A percentile compares a stretch with the other conserved stretches of the same genome.
These are phyloP conservation scores for Talaromyces thailandensis DNA, from an alignment of 495 filamentous ascomycete genomes.

Conservation along the genomic window DNA sequence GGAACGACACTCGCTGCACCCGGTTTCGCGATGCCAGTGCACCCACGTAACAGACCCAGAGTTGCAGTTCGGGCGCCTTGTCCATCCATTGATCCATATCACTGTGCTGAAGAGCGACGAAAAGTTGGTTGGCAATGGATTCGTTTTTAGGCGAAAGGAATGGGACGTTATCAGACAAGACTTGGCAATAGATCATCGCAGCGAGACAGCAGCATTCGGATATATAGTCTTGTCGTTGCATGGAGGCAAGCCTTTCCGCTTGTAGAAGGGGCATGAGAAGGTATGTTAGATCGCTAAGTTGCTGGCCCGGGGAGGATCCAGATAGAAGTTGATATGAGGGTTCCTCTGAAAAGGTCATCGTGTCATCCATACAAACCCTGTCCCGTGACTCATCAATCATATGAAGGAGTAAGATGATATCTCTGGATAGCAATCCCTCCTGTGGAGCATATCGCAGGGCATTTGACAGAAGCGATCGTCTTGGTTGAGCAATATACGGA, in stretches of 20 bases:
- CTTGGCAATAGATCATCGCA: conserved; percentile 1
- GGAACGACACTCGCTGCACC: not conserved
- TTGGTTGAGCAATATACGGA: conserved; percentile 1
- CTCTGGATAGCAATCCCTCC: not conserved
- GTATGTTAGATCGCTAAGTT: not conserved
- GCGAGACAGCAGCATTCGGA: conserved; percentile 3
- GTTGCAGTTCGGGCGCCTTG: not conserved
- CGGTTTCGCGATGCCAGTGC: not conserved
- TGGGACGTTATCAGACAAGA: not conserved
- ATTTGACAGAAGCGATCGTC: not conserved
- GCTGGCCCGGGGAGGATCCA: not conserved
- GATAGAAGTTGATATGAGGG: not conserved
- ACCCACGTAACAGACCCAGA: not conserved
- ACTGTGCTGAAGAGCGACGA: not conserved
- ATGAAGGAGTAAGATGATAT: not conserved
- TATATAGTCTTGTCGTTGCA: not conserved
- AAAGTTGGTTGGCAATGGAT: not conserved
- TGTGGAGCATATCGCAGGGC: not conserved
- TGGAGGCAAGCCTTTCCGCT: not conserved
- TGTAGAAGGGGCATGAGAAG: not conserved
- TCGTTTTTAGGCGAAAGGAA: conserved; percentile 3
- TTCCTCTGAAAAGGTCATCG: not conserved
- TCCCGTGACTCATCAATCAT: not conserved
- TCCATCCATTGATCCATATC: not conserved
- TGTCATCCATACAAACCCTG: not conserved